These are phyloP conservation scores for Zarea fungicola DNA, from an alignment of 2,329 filamentous ascomycete genomes.

Conservation along the genomic window DNA sequence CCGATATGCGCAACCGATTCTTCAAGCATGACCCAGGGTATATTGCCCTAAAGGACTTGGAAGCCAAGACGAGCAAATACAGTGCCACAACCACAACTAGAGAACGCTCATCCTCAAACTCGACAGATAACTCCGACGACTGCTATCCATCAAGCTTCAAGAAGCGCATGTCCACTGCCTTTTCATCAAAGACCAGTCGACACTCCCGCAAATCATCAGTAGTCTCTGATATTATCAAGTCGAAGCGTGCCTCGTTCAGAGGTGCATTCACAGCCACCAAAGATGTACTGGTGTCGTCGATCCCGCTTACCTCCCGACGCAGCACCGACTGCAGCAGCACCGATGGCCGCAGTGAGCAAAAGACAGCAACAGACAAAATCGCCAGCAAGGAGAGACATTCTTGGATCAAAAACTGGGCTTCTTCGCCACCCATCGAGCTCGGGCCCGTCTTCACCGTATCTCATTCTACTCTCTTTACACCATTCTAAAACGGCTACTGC, in stretches of 20 bases:
- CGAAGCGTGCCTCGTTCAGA: slow-evolving; percentile 5
- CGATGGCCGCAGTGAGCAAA: neutral
- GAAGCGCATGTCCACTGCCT: slow-evolving; percentile 10
- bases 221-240: neutral
- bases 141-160: neutral
- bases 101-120: neutral
- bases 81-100: neutral
- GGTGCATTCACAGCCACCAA: neutral
- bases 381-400: neutral
- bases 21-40: slow-evolving; percentile 3
- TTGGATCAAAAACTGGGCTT: neutral
- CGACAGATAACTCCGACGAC: neutral
- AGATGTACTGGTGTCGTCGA: neutral
- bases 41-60: slow-evolving; percentile 10
- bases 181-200: neutral
- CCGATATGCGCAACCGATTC: slow-evolving; percentile 1
- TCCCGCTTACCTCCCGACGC: slow-evolving; percentile 1
- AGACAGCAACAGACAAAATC: neutral
- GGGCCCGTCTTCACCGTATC: neutral
- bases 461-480: slow-evolving; percentile 1
- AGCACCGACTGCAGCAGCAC: neutral
- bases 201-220: neutral
- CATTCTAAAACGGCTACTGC: neutral
- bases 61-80: slow-evolving; percentile 4
- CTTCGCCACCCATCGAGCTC: neutral